Base-by-base conservation (phyloP, 495 filamentous ascomycete species). In the Sabuloglossum arenarium region DNA sequence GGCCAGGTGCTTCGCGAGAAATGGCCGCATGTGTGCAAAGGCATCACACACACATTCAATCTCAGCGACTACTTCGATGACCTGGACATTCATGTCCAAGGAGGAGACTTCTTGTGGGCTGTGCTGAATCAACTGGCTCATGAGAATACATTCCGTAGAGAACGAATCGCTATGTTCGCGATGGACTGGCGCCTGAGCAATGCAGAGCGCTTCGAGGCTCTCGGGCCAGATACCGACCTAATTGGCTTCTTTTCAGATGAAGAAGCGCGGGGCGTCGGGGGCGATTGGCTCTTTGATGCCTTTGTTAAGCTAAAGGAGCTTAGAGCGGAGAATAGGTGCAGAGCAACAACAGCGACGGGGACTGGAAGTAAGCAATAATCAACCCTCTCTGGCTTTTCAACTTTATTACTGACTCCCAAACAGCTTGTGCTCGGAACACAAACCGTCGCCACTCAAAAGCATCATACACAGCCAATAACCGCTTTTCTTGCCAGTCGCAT, bases 271-370 rank as follows among this genome's bases (percentile, higher is more conserved):
- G 21, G 56, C 11, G 32, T 61, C 34, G 57, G 60, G 14, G 25
- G 45, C n/a, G 58, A 60, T 9, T 66, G 66, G 31, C 43, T 65
- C 25, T 24, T 21, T 6, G 64, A 65, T 1, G 60, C 53, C 3
- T 56, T 60, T 24, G 6, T 16, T 3, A 32, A 46, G 23, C 43
- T 59, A n/a, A 43, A 59, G 54, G 23, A 50, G 6, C 16, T 56
- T 3, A 54, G 21, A 23, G 3, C 12, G 39, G 39, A 43, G 39
- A 23, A 14, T 14, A 37, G n/a, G n/a, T n/a, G n/a, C n/a, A n/a
- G n/a, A n/a, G n/a, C n/a, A 37, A 37, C 9, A 14, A 37, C 12
- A 10, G 12, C 19, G 39, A 43, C n/a, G n/a, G 39, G 39, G 2
- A 21, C 6, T 28, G 50, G 50, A 11, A 24, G 29, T 23, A 31